Percentiles rank a stretch among this genome's conserved stretches.
These are phyloP conservation scores for Boletus reticuloceps DNA, from an alignment of 768 basidiomycete genomes.

Conservation along the genomic window DNA sequence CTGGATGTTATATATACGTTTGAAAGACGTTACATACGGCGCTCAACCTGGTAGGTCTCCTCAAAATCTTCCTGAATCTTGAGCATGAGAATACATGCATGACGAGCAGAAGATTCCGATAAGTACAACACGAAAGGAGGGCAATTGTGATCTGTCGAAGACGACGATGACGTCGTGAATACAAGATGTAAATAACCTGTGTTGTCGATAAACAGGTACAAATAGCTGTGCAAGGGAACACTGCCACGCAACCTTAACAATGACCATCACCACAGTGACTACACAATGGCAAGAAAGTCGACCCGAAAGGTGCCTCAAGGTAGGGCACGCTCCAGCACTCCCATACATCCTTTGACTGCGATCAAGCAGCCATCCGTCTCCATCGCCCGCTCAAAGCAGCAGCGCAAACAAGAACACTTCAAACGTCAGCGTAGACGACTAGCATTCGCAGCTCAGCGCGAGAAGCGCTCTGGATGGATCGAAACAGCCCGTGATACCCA, in stretches of 20 bases:
- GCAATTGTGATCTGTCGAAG: too few species aligned
- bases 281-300: conserved; percentile 21
- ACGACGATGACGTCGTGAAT: too few species aligned
- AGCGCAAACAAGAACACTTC: conserved; percentile 22
- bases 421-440: conserved; percentile 16
- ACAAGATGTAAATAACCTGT: too few species aligned
- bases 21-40: too few species aligned
- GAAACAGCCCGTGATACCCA: conserved; percentile 36
- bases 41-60: too few species aligned
- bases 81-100: too few species aligned
- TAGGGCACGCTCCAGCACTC: conserved; percentile 28
- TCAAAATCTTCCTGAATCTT: too few species aligned
- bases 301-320: conserved; percentile 23
- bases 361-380: conserved; percentile 24
- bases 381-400: conserved; percentile 14
- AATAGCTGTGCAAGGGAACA: neutral
- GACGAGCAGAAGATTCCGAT: too few species aligned
- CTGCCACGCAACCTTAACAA: neutral
- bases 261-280: neutral
- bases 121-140: too few species aligned
- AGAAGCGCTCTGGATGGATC: conserved; percentile 31
- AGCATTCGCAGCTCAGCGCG: conserved; percentile 22
- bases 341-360: conserved; percentile 18
- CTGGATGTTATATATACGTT: too few species aligned
- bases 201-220: neutral